phyloP scores from a whole-genome alignment of 163 green algal species.

The Coccomyxa subellipsoidea region DNA sequence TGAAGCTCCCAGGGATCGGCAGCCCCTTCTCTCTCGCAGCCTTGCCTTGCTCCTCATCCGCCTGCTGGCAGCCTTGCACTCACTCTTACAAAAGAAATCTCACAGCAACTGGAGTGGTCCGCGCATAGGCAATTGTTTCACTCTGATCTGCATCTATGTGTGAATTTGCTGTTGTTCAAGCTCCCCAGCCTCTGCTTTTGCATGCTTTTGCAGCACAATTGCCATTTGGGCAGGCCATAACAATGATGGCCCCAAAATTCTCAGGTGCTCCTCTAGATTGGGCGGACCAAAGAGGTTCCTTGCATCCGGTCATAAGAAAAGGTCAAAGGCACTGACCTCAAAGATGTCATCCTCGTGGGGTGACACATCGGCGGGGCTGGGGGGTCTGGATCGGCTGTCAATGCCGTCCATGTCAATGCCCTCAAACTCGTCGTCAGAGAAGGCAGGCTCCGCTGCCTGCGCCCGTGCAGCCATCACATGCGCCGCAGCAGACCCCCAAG shows the following conservation, averaged over 20 bases:
- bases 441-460: constrained; percentile 25
- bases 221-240: no score
- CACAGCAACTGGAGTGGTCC: no score
- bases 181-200: no score
- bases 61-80: neutral
- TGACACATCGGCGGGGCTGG: neutral
- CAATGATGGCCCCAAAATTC: no score
- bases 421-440: constrained; percentile 38
- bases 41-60: neutral
- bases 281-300: no score
- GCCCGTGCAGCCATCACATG: neutral
- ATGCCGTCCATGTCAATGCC: neutral
- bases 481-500: neutral
- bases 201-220: no score
- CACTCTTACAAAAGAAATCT: no score
- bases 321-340: neutral
- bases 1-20: neutral
- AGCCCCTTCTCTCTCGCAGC: neutral
- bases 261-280: no score
- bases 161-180: no score
- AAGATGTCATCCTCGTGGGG: neutral
- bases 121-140: no score
- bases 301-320: no score
- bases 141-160: no score
- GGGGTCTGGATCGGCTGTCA: neutral